phyloP scores from a whole-genome alignment of 148 eudicot species.

The Talinum fruticosum region DNA sequence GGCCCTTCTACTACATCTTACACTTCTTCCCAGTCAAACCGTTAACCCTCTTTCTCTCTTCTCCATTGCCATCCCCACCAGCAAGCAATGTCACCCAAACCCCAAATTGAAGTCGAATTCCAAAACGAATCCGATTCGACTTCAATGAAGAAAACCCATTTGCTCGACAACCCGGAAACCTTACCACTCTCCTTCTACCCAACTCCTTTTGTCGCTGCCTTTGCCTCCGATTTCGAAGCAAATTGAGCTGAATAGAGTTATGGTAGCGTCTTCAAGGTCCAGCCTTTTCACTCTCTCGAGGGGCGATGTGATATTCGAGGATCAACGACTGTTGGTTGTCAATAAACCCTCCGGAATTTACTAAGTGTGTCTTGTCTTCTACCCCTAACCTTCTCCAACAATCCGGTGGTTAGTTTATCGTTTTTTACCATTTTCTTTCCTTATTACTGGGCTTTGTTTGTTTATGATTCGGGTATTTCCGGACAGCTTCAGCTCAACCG shows the following conservation, averaged over 20 bases:
- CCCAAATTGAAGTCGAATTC: too few species aligned
- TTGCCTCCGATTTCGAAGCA: conserved; percentile 73
- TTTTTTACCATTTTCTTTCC: conserved; percentile 12
- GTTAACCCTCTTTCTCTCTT: conserved; percentile 3
- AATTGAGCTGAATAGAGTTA: conserved; percentile 73
- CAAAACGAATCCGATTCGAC: conserved; percentile 6
- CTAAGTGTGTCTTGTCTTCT: conserved; percentile 64
- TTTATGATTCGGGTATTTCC: too few species aligned
- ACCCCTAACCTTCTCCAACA: conserved; percentile 41
- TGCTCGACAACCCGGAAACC: conserved; percentile 27
- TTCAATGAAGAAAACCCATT: conserved; percentile 27
- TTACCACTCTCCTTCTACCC: conserved; percentile 41
- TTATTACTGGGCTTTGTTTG: not conserved
- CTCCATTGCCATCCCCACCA: conserved; percentile 7
- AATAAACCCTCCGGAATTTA: conserved; percentile 83
- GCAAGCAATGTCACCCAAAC: conserved; percentile 23
- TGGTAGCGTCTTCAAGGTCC: conserved; percentile 86
- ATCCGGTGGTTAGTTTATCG: conserved; percentile 21
- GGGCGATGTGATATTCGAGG: conserved; percentile 61
- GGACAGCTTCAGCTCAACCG: too few species aligned
- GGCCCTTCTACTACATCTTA: conserved; percentile 6
- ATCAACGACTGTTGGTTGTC: conserved; percentile 77
- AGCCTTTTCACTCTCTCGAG: conserved; percentile 46
- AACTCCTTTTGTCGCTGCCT: conserved; percentile 75
- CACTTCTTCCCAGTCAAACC: not conserved